Conservation (phyloP, 371 early-diverging fungal genomes). For the Mortierella sp. region DNA sequence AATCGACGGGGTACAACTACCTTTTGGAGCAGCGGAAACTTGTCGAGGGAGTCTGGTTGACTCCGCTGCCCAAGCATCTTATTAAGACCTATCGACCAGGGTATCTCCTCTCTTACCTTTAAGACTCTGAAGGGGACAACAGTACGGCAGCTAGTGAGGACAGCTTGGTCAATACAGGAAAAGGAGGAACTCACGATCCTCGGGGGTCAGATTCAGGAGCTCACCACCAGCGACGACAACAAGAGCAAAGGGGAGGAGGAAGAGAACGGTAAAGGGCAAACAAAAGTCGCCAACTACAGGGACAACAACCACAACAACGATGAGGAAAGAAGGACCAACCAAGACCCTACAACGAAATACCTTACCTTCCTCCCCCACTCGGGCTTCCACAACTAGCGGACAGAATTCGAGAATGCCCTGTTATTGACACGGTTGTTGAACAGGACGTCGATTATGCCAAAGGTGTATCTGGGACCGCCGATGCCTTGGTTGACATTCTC, state of each 20-base stretch:
- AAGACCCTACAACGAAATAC: constrained; percentile 51
- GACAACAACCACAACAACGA: not conserved
- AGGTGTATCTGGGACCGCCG: constrained; percentile 70
- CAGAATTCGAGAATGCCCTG: constrained; percentile 72
- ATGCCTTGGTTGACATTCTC: constrained; percentile 65
- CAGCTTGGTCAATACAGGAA: too few species aligned
- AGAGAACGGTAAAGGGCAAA: too few species aligned
- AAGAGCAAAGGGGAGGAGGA: too few species aligned
- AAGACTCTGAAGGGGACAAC: not conserved
- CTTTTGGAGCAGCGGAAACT: constrained; percentile 32
- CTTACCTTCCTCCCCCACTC: constrained; percentile 68
- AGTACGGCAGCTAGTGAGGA: not conserved
- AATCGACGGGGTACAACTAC: constrained; percentile 11
- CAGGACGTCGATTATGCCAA: constrained; percentile 70
- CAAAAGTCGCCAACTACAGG: too few species aligned
- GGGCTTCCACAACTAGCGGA: constrained; percentile 72
- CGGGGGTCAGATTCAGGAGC: too few species aligned
- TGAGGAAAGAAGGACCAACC: constrained; percentile 14
- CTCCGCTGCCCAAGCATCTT: constrained; percentile 32
- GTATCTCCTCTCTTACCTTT: constrained; percentile 6
- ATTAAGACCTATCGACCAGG: constrained; percentile 46
- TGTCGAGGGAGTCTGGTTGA: constrained; percentile 29
- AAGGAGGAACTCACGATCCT: too few species aligned
- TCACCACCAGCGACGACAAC: too few species aligned
- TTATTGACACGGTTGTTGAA: constrained; percentile 67